These are phyloP conservation scores for Trichosporon asahii DNA, from an alignment of 1,284 basidiomycete species.

Conservation along the genomic window DNA sequence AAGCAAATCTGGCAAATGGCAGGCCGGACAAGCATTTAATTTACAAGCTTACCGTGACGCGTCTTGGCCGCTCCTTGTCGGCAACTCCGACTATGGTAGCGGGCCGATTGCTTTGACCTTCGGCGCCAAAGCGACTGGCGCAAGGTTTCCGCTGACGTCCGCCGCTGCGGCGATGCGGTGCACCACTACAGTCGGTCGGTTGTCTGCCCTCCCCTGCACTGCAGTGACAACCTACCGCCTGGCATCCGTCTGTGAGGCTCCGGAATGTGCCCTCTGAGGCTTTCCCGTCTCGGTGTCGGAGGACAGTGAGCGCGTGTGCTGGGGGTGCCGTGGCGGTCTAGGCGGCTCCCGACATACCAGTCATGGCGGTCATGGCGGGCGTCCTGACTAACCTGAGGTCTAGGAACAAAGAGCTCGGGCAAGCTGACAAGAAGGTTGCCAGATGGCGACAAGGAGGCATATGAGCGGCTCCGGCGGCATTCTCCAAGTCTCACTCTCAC, in stretches of 20 bases:
- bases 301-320: not conserved
- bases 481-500: too few relatives aligned
- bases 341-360: not conserved
- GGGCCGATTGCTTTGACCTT: not conserved
- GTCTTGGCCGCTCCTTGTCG: not conserved
- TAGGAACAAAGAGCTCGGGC: not conserved
- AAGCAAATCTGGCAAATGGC: not conserved
- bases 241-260: too few relatives aligned
- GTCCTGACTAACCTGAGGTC: not conserved
- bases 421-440: not conserved
- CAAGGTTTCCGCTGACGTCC: not conserved
- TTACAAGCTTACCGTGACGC: not conserved
- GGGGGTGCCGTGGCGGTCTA: not conserved
- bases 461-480: not conserved
- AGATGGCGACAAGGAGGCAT: constrained; percentile 1
- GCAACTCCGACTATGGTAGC: not conserved
- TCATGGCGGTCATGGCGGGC: not conserved
- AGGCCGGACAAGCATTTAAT: not conserved
- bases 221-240: not conserved
- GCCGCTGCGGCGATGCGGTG: not conserved
- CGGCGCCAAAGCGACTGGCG: not conserved
- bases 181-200: too few relatives aligned
- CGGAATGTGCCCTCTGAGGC: too few relatives aligned
- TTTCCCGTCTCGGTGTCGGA: too few relatives aligned
- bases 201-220: too few relatives aligned